Evolutionary conservation across 73 alveolate species (phyloP).

Genomic region (Paramecium sexaurelia): DNA sequence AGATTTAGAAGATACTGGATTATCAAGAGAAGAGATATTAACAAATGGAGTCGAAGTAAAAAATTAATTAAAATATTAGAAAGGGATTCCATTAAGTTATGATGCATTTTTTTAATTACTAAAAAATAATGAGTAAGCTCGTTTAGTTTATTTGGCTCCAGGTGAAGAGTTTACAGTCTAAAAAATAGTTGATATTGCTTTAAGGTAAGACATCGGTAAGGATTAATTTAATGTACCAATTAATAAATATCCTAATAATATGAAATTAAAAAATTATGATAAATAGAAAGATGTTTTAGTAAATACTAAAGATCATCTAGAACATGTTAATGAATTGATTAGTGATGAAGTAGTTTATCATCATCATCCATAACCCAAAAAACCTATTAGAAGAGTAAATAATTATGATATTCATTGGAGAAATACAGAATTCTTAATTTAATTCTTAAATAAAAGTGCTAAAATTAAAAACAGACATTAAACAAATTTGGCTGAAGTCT

Average conservation of each 20-base stretch:
- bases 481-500: slow-evolving; percentile 69
- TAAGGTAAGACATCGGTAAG: slow-evolving; percentile 79
- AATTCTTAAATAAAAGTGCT: slow-evolving; percentile 77
- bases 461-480: slow-evolving; percentile 71
- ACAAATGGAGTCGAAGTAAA: slow-evolving; percentile 56
- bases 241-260: background rate
- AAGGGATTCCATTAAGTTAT: slow-evolving; percentile 78
- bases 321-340: slow-evolving; percentile 65
- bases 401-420: slow-evolving; percentile 81
- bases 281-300: slow-evolving; percentile 65
- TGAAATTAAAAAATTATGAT: slow-evolving; percentile 69
- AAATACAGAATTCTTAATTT: slow-evolving; percentile 74
- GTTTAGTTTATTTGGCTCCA: slow-evolving; percentile 79
- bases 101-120: slow-evolving; percentile 84
- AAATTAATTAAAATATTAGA: slow-evolving; percentile 33
- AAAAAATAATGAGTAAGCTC: slow-evolving; percentile 75
- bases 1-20: slow-evolving; percentile 82
- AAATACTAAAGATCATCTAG: slow-evolving; percentile 54
- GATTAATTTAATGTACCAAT: slow-evolving; percentile 70
- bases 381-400: slow-evolving; percentile 72
- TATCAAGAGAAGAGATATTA: slow-evolving; percentile 81
- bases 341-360: slow-evolving; percentile 72
- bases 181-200: slow-evolving; percentile 80
- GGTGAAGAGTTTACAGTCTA: slow-evolving; percentile 76
- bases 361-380: slow-evolving; percentile 62